A percentile compares a stretch with the other conserved stretches of the same genome.
Evolutionary conservation across 2,329 filamentous ascomycete genomes (phyloP).

Genomic region (Pyrenochaeta sp.): DNA sequence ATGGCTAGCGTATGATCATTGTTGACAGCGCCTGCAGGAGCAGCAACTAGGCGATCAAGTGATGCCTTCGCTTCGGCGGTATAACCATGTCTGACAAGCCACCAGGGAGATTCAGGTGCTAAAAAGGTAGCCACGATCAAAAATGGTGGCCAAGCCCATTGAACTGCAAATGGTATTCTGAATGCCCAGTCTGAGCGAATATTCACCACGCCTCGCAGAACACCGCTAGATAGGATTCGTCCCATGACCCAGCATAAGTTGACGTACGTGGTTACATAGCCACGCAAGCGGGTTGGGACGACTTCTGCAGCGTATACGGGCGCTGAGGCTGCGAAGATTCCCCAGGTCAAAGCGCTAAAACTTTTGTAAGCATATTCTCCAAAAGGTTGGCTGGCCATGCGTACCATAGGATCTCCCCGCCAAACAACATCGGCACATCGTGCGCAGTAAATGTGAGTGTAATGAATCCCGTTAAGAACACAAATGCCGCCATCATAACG

Average conservation of each 20-base stretch:
- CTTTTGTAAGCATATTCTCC: neutral
- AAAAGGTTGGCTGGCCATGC: slow-evolving; percentile 17
- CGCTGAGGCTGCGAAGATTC: slow-evolving; percentile 49
- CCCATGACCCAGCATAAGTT: slow-evolving; percentile 77
- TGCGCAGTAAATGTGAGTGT: slow-evolving; percentile 12
- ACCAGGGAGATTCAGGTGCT: slow-evolving; percentile 74
- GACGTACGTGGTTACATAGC: slow-evolving; percentile 64
- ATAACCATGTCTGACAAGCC: slow-evolving; percentile 70
- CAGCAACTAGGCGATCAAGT: slow-evolving; percentile 69
- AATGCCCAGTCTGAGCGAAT: slow-evolving; percentile 70
- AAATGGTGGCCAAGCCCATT: slow-evolving; percentile 76
- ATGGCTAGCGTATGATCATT: slow-evolving; percentile 70
- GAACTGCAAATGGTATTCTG: slow-evolving; percentile 69
- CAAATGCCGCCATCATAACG: slow-evolving; percentile 15
- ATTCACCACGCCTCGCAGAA: slow-evolving; percentile 69
- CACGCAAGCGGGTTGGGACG: slow-evolving; percentile 72
- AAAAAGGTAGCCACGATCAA: slow-evolving; percentile 69
- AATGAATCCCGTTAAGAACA: slow-evolving; percentile 11
- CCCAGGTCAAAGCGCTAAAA: slow-evolving; percentile 45
- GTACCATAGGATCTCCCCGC: slow-evolving; percentile 60
- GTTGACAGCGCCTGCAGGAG: slow-evolving; percentile 58
- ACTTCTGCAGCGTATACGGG: slow-evolving; percentile 61
- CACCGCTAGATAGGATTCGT: slow-evolving; percentile 72
- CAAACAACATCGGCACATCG: slow-evolving; percentile 63
- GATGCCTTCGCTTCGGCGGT: slow-evolving; percentile 57